Evolutionary conservation across 805 yeast genomes (phyloP), one percentile per base, ranked within the genome.

Genomic region (Scheffersomyces ergatensis): DNA sequence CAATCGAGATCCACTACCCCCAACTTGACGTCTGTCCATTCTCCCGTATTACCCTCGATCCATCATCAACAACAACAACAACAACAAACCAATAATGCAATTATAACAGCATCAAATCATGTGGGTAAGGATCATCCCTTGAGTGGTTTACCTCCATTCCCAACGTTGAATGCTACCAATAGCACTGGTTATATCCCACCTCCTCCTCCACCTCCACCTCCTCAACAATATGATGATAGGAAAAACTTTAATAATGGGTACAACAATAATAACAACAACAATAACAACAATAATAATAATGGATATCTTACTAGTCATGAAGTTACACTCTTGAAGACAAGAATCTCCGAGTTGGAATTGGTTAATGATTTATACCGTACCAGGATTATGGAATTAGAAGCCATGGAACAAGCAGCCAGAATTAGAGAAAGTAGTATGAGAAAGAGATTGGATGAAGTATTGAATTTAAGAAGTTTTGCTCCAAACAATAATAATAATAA

Each of bases 351-450:
- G 59, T 74, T 92, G 46, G 98, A 92, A 59, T 71, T 90, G 33
- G 96, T 92, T 31, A 90, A 89, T 53, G 97, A 90, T 57, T 67
- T 92, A 43, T 87, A 89, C 67, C 78, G 87, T 51, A 78, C 92
- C 5, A 78, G 95, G 50, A 87, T 92, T 33, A 70, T 77, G 59
- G 96, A 92, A 57, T 70, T 92, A 48, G 97, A 92, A 63, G 80
- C 80, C 16, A 67, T 73, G 76, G 83, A 78, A 53, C 71, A 64
- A 43, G 82, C 80, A 5, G 74, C 78, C 0, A 70, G 78, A 45
- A 67, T 74, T 40, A 61, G 81, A 40, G 81, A 76, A 48, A 55
- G 53, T 29, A 60, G 77, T 13, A 63, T 76, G 65, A 66, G 72
- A 46, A 72, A 70, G 46, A 53, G 80, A 35, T 61, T 77, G 37